Evolutionary conservation across 2,329 filamentous ascomycete species (phyloP).

Genomic region (Aureobasidium sp.): DNA sequence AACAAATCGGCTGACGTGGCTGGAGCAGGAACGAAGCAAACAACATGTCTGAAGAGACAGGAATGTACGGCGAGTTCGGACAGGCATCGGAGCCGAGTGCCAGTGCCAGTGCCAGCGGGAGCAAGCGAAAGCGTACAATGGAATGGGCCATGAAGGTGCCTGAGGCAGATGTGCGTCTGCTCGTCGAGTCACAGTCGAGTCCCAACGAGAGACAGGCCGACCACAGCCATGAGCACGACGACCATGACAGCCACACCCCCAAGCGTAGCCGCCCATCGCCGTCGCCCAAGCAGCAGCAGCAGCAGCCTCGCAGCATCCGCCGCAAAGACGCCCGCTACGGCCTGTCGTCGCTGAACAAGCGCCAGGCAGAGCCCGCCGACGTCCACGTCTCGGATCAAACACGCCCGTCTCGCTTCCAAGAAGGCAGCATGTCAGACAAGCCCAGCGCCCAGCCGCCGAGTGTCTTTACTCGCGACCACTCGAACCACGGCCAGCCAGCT

Average conservation of each 20-base stretch:
- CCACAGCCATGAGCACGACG: background rate
- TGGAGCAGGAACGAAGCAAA: background rate
- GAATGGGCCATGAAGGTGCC: constrained; percentile 12
- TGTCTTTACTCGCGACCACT: constrained; percentile 49
- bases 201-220: background rate
- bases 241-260: constrained; percentile 10
- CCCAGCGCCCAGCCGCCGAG: constrained; percentile 63
- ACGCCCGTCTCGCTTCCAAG: constrained; percentile 59
- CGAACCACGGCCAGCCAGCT: constrained; percentile 19
- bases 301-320: constrained; percentile 24
- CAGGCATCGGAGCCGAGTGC: background rate
- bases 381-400: constrained; percentile 14
- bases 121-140: constrained; percentile 12
- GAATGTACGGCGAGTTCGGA: constrained; percentile 12
- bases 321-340: constrained; percentile 29
- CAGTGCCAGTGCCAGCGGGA: background rate
- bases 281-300: constrained; percentile 16
- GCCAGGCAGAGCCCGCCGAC: constrained; percentile 22
- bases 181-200: background rate
- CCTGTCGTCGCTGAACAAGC: constrained; percentile 29
- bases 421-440: constrained; percentile 83
- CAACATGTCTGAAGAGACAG: constrained; percentile 4
- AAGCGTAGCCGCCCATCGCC: constrained; percentile 17
- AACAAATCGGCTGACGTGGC: background rate
- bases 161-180: constrained; percentile 4